A percentile compares a stretch with the other conserved stretches of the same genome.
phyloP scores from a whole-genome alignment of 169 alveolate genomes.

The Plasmodium inui region DNA sequence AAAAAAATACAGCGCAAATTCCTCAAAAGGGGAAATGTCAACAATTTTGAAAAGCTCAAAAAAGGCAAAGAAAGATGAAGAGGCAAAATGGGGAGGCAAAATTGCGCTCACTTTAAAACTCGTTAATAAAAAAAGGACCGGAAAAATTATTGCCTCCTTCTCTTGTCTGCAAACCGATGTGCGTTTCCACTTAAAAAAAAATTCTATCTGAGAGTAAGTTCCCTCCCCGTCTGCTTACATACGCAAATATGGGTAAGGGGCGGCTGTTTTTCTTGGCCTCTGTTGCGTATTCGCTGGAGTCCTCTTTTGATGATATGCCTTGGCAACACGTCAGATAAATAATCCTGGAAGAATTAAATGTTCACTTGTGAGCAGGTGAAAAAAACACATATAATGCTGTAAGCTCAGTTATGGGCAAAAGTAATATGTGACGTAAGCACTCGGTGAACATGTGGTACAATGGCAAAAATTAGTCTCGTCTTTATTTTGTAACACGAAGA shows the following conservation, averaged over 20 bases:
- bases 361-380: background rate
- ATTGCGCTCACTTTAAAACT: background rate
- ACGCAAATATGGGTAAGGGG: background rate
- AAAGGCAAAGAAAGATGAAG: background rate
- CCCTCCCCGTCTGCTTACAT: background rate
- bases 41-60: background rate
- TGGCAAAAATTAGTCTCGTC: background rate
- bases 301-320: background rate
- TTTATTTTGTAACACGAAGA: background rate
- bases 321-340: background rate
- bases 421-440: background rate
- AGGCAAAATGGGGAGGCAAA: background rate
- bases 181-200: background rate
- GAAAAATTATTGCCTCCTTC: background rate
- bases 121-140: background rate
- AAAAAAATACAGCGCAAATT: background rate
- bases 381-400: background rate
- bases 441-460: background rate
- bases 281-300: background rate
- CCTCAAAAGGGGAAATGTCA: background rate
- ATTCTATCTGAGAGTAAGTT: background rate
- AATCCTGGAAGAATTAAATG: background rate
- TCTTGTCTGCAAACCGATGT: background rate
- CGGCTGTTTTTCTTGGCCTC: background rate
- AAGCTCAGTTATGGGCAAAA: background rate